A percentile compares a stretch with the other conserved stretches of the same genome.
Conservation (phyloP, 352 stramenopile genomes). For the Globisporangium mamillatum region DNA sequence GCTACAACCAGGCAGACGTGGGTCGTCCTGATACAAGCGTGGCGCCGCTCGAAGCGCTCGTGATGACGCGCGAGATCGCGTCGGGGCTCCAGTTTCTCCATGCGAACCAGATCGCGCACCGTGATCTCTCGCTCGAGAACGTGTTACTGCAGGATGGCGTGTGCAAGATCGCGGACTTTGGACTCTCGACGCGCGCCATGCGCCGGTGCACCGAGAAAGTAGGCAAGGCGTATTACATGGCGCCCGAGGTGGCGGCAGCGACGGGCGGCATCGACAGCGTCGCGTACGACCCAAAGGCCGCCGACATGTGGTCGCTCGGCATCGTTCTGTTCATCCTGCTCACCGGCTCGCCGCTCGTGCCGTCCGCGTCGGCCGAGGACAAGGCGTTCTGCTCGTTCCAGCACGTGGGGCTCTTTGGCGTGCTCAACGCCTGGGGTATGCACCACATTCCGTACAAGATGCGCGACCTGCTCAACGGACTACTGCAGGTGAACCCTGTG, state of each 20-base stretch:
- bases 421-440: slow-evolving; percentile 34
- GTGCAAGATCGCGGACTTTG: slow-evolving; percentile 52
- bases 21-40: slow-evolving; percentile 6
- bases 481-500: slow-evolving; percentile 33
- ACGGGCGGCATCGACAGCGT: neutral
- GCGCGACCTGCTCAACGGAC: slow-evolving; percentile 3
- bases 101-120: slow-evolving; percentile 33
- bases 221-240: slow-evolving; percentile 63
- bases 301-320: slow-evolving; percentile 59
- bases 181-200: slow-evolving; percentile 34
- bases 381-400: slow-evolving; percentile 32
- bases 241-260: slow-evolving; percentile 34
- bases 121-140: slow-evolving; percentile 46
- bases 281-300: slow-evolving; percentile 26
- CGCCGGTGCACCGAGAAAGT: slow-evolving; percentile 26
- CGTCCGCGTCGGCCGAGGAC: slow-evolving; percentile 29
- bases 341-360: slow-evolving; percentile 40
- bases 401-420: slow-evolving; percentile 22
- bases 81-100: slow-evolving; percentile 44
- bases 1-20: neutral
- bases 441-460: slow-evolving; percentile 8
- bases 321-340: slow-evolving; percentile 63
- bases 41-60: slow-evolving; percentile 37
- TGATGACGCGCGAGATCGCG: slow-evolving; percentile 22
- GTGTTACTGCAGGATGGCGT: slow-evolving; percentile 31